phyloP scores from a whole-genome alignment of 352 stramenopile genomes.

The Pythium aristosporum region DNA sequence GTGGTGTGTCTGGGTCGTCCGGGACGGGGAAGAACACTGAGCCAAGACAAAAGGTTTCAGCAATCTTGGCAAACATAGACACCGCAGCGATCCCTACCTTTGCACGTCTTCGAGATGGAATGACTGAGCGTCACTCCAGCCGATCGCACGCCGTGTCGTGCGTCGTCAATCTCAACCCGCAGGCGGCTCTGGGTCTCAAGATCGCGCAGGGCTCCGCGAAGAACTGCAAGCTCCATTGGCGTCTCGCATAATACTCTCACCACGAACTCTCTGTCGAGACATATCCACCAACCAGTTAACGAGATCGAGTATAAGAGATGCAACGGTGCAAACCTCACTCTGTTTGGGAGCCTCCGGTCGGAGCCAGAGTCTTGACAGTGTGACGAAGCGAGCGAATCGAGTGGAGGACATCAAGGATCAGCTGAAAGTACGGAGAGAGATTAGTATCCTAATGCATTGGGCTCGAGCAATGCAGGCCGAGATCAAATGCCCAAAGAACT shows the following conservation, averaged over 20 bases:
- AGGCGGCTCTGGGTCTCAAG: slow-evolving; percentile 24
- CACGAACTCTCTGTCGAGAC: slow-evolving; percentile 7
- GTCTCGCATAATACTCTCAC: slow-evolving; percentile 9
- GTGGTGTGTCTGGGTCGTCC: slow-evolving; percentile 60
- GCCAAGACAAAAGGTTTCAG: neutral
- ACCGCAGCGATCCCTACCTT: slow-evolving; percentile 14
- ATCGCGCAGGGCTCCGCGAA: slow-evolving; percentile 14
- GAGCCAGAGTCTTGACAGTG: slow-evolving; percentile 69
- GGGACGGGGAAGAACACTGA: slow-evolving; percentile 67
- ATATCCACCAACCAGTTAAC: neutral
- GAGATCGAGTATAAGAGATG: neutral
- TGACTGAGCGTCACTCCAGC: slow-evolving; percentile 19
- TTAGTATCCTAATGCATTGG: neutral
- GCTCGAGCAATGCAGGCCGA: neutral
- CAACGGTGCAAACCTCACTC: slow-evolving; percentile 8
- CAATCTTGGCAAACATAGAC: neutral
- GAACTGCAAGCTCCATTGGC: slow-evolving; percentile 9
- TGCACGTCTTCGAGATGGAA: slow-evolving; percentile 31
- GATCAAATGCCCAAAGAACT: neutral
- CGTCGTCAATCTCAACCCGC: slow-evolving; percentile 4
- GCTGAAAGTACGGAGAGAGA: slow-evolving; percentile 27
- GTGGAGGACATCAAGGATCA: slow-evolving; percentile 89
- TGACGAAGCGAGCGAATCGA: slow-evolving; percentile 92
- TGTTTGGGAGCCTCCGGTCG: slow-evolving; percentile 30
- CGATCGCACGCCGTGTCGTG: neutral